A percentile compares a stretch with the other conserved stretches of the same genome.
Conservation (phyloP, 2,329 filamentous ascomycete genomes). For the Sclerotinia minor region DNA sequence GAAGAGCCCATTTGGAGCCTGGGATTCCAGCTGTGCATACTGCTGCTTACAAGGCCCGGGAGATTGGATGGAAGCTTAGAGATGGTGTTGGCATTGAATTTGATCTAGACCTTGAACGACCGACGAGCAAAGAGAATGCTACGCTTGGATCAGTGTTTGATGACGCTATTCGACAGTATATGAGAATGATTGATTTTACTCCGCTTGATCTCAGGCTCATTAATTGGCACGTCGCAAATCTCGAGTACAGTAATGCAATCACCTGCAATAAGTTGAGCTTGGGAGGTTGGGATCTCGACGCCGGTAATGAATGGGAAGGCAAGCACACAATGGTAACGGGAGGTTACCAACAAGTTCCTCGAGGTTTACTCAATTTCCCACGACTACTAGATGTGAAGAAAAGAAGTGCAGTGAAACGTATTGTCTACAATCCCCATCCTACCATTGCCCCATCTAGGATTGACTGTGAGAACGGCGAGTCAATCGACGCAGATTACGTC, state of each 20-base stretch:
- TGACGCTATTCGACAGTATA: conserved; percentile 85
- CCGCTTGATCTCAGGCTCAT: conserved; percentile 85
- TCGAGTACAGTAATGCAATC: conserved; percentile 95
- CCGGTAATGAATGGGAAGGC: conserved; percentile 96
- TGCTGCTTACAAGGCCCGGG: conserved; percentile 73
- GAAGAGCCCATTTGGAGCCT: conserved; percentile 69
- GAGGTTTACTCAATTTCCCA: conserved; percentile 78
- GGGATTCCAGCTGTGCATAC: conserved; percentile 68
- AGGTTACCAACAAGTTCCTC: conserved; percentile 90
- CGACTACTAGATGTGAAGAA: conserved; percentile 74
- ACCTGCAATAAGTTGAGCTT: conserved; percentile 86
- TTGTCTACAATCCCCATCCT: conserved; percentile 60
- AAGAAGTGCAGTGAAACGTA: conserved; percentile 68
- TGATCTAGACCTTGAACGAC: conserved; percentile 69
- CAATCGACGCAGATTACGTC: conserved; percentile 83
- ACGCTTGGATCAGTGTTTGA: conserved; percentile 91
- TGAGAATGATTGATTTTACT: conserved; percentile 75
- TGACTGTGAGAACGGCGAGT: conserved; percentile 74
- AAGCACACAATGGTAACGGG: conserved; percentile 89
- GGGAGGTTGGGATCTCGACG: conserved; percentile 93
- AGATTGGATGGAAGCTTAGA: conserved; percentile 80
- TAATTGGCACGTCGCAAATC: conserved; percentile 98
- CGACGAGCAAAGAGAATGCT: conserved; percentile 61
- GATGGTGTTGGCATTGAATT: conserved; percentile 60
- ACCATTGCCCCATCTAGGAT: conserved; percentile 56